A percentile compares a stretch with the other conserved stretches of the same genome.
Evolutionary conservation across 1,284 basidiomycete genomes (phyloP).

Genomic region (Pyrrhoderma noxium): DNA sequence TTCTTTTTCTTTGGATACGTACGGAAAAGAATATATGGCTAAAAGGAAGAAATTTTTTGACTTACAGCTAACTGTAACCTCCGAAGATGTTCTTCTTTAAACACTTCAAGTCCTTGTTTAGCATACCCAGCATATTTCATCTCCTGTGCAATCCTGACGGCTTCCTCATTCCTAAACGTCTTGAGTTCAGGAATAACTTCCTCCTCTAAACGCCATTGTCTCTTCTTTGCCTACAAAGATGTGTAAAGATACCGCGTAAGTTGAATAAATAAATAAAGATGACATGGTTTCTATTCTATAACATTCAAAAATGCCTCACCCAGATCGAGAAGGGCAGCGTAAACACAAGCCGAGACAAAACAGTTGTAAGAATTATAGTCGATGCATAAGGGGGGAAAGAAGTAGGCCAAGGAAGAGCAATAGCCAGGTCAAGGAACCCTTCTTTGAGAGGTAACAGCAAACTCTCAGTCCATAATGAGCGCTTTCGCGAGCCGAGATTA

Average conservation of each 20-base stretch:
- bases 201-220: constrained; percentile 59
- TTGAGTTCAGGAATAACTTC: constrained; percentile 61
- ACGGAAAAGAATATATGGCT: no score
- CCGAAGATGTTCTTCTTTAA: constrained; percentile 41
- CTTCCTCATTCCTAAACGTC: constrained; percentile 43
- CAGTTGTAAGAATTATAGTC: constrained; percentile 70
- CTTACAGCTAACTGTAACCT: constrained; percentile 28
- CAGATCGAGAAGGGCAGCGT: constrained; percentile 77
- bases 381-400: constrained; percentile 64
- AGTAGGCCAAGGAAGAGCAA: constrained; percentile 61
- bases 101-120: constrained; percentile 44
- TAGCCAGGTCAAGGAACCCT: constrained; percentile 55
- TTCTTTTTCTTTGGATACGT: no score
- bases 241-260: constrained; percentile 2
- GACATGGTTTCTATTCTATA: not conserved
- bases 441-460: constrained; percentile 35
- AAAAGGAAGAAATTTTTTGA: no score
- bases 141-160: constrained; percentile 44
- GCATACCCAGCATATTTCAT: constrained; percentile 51
- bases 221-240: constrained; percentile 46
- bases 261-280: constrained; percentile 3
- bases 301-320: constrained; percentile 40
- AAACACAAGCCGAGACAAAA: constrained; percentile 53
- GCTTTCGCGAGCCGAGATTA: constrained; percentile 16
- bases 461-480: constrained; percentile 29